Percentiles rank a stretch among this genome's conserved stretches.
phyloP scores from a whole-genome alignment of 371 early-diverging fungal species.

The Saksenaea vasiformis region DNA sequence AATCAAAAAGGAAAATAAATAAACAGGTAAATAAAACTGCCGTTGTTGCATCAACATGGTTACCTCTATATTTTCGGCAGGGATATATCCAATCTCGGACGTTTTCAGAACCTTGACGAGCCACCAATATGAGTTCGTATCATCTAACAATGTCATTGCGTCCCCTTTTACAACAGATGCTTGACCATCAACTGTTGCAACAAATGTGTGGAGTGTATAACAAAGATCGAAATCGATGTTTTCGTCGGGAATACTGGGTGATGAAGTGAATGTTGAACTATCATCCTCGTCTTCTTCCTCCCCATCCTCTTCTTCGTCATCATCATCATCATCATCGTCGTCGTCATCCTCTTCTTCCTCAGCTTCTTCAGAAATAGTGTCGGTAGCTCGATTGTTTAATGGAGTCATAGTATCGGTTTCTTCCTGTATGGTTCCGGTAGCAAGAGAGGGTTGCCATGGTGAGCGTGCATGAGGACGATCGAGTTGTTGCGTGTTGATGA shows the following conservation, averaged over 20 bases:
- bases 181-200: slow-evolving; percentile 93
- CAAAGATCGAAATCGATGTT: slow-evolving; percentile 78
- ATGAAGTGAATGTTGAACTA: slow-evolving; percentile 46
- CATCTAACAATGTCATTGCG: slow-evolving; percentile 87
- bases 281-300: slow-evolving; percentile 53
- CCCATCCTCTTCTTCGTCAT: slow-evolving; percentile 43
- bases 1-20: slow-evolving; percentile 5
- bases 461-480: slow-evolving; percentile 16
- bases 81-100: slow-evolving; percentile 93
- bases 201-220: slow-evolving; percentile 93
- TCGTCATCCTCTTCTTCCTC: slow-evolving; percentile 37
- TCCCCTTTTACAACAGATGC: slow-evolving; percentile 91
- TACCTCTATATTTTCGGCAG: slow-evolving; percentile 95
- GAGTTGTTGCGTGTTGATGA: slow-evolving; percentile 24
- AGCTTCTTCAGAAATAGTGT: slow-evolving; percentile 33
- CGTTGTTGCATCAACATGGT: slow-evolving; percentile 2
- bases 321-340: slow-evolving; percentile 43
- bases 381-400: slow-evolving; percentile 16
- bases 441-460: slow-evolving; percentile 23
- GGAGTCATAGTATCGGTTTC: slow-evolving; percentile 9
- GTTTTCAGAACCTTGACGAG: slow-evolving; percentile 86
- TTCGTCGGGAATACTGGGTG: slow-evolving; percentile 67
- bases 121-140: slow-evolving; percentile 97
- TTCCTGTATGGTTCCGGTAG: slow-evolving; percentile 12
- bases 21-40: slow-evolving; percentile 7